Evolutionary conservation across 1,284 basidiomycete genomes (phyloP).

Genomic region (Rhodotorula glutinis): DNA sequence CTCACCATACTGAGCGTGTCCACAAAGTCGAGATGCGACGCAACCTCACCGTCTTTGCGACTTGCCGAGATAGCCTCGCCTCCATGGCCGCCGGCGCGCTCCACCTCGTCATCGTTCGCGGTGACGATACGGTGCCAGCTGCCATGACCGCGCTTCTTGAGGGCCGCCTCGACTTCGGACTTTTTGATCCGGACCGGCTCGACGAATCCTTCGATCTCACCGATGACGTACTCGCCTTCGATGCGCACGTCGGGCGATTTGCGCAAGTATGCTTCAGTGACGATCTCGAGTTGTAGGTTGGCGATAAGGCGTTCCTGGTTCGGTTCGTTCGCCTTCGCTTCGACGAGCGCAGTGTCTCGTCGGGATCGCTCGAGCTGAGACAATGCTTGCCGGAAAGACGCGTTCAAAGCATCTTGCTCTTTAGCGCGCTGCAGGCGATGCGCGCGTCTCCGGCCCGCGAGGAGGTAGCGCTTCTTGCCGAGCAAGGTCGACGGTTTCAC

Average conservation of each 20-base stretch:
- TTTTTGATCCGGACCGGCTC: constrained; percentile 30
- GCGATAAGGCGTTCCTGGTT: neutral
- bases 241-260: constrained; percentile 33
- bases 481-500: constrained; percentile 46
- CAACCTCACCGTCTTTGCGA: neutral
- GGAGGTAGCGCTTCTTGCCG: constrained; percentile 48
- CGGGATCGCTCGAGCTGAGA: constrained; percentile 26
- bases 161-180: constrained; percentile 18
- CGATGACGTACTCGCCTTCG: constrained; percentile 37
- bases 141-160: constrained; percentile 7
- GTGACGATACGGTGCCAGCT: constrained; percentile 21
- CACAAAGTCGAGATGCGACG: constrained; percentile 21
- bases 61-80: neutral
- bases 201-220: constrained; percentile 35
- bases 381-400: constrained; percentile 43
- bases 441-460: constrained; percentile 48
- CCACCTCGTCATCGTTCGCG: constrained; percentile 13
- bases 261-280: constrained; percentile 38
- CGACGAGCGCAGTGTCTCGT: neutral
- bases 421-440: constrained; percentile 45
- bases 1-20: constrained; percentile 37
- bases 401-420: constrained; percentile 40
- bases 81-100: constrained; percentile 7
- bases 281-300: constrained; percentile 32
- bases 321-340: neutral